phyloP scores from a whole-genome alignment of 1,284 basidiomycete species.

The Psilocybe mexicana region DNA sequence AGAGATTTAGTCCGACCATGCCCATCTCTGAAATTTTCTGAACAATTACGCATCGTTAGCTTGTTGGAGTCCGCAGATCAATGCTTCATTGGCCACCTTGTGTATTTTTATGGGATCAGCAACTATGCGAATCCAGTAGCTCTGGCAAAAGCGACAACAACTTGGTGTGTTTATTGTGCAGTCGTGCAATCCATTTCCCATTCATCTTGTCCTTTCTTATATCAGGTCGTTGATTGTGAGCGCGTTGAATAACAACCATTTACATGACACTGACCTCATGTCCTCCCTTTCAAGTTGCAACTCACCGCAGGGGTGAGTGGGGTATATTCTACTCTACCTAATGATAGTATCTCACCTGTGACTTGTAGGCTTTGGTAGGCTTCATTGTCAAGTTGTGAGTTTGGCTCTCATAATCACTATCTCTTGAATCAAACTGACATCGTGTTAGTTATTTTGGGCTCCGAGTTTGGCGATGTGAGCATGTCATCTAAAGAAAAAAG shows the following conservation, averaged over 20 bases:
- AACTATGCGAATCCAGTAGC: constrained; percentile 46
- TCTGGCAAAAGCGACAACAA: constrained; percentile 39
- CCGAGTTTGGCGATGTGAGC: constrained; percentile 71
- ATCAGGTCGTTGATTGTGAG: constrained; percentile 51
- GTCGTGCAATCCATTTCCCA: background rate
- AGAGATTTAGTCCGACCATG: background rate
- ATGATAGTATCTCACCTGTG: constrained; percentile 5
- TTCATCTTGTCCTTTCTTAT: constrained; percentile 11
- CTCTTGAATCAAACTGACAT: background rate
- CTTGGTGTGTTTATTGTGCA: constrained; percentile 43
- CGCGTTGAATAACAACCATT: background rate
- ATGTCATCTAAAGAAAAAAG: background rate
- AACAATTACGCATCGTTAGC: constrained; percentile 31
- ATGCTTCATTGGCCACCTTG: constrained; percentile 53
- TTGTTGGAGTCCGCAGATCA: constrained; percentile 57
- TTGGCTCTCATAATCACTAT: background rate
- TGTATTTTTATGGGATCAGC: constrained; percentile 57
- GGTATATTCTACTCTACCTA: background rate
- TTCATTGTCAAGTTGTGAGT: constrained; percentile 62
- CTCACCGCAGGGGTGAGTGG: constrained; percentile 54
- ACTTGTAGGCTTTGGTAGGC: constrained; percentile 53
- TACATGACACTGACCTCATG: background rate
- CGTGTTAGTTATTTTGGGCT: constrained; percentile 55
- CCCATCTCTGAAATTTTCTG: background rate
- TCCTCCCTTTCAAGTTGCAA: constrained; percentile 46